These are phyloP conservation scores for Rhodosporidiobolus odoratus DNA, from an alignment of 768 basidiomycete genomes.

Conservation along the genomic window DNA sequence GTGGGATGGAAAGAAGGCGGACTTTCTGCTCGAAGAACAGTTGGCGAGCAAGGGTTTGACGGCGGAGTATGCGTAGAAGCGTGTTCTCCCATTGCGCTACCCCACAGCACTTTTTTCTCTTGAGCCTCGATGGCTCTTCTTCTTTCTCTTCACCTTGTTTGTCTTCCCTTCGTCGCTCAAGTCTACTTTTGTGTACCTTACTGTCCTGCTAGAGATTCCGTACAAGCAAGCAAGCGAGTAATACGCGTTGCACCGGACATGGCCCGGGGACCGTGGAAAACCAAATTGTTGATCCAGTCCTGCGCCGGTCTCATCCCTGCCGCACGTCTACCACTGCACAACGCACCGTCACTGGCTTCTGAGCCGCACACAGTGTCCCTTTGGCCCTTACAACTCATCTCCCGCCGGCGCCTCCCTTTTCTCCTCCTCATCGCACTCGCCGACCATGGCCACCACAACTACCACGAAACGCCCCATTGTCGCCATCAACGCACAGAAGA, in stretches of 20 bases:
- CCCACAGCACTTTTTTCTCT: too few relatives aligned
- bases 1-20: not conserved
- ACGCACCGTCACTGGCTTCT: too few relatives aligned
- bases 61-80: conserved; percentile 6
- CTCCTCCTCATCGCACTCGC: not conserved
- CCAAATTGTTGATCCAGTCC: too few relatives aligned
- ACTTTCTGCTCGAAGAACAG: not conserved
- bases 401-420: not conserved
- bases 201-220: too few relatives aligned
- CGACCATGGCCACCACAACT: not conserved
- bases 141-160: too few relatives aligned
- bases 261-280: too few relatives aligned
- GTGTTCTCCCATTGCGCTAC: not conserved
- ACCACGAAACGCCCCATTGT: not conserved
- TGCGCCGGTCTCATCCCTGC: too few relatives aligned
- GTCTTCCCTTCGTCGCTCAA: too few relatives aligned
- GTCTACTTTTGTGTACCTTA: too few relatives aligned
- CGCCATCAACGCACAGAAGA: not conserved
- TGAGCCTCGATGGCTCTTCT: not conserved
- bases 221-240: too few relatives aligned
- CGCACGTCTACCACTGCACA: too few relatives aligned
- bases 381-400: not conserved
- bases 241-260: too few relatives aligned
- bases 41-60: not conserved
- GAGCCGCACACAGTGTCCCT: not conserved